Percentiles rank a stretch among this genome's conserved stretches.
Conservation (phyloP, 2,329 filamentous ascomycete species). For the Penicillium sp. region DNA sequence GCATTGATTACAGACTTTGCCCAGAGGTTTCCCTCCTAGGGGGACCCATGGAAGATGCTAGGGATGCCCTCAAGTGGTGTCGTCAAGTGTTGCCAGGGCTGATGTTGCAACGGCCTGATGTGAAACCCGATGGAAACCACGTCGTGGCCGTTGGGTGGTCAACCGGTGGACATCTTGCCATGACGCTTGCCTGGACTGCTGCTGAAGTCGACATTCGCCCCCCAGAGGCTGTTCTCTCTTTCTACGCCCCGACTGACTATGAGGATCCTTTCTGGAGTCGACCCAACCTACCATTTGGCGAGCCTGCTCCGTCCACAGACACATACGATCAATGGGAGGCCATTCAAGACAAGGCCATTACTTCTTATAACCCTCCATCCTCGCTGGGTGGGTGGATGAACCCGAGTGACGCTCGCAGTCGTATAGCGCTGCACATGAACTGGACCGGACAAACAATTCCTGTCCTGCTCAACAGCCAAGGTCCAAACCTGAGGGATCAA, state of each 20-base stretch:
- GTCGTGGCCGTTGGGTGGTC: slow-evolving; percentile 54
- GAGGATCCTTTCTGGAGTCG: slow-evolving; percentile 26
- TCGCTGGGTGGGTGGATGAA: slow-evolving; percentile 19
- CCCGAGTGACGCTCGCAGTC: slow-evolving; percentile 36
- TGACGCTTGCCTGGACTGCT: slow-evolving; percentile 46
- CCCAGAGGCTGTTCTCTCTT: slow-evolving; percentile 48
- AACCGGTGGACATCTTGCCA: slow-evolving; percentile 50
- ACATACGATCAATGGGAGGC: slow-evolving; percentile 11
- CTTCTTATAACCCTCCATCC: slow-evolving; percentile 20
- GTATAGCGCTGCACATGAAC: slow-evolving; percentile 47
- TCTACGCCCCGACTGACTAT: slow-evolving; percentile 50
- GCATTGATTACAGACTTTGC: slow-evolving; percentile 55
- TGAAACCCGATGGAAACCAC: slow-evolving; percentile 17
- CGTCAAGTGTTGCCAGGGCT: slow-evolving; percentile 24
- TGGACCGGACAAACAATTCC: slow-evolving; percentile 43
- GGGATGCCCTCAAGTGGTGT: slow-evolving; percentile 35
- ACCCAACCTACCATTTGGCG: slow-evolving; percentile 4
- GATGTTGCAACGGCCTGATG: neutral
- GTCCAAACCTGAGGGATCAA: neutral
- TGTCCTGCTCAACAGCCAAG: slow-evolving; percentile 25
- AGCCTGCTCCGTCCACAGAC: neutral
- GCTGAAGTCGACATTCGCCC: slow-evolving; percentile 30
- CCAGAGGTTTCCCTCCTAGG: slow-evolving; percentile 49
- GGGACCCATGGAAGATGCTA: slow-evolving; percentile 49
- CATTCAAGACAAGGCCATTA: slow-evolving; percentile 13